Conservation (phyloP, 306 rosid genomes). For the Vigna mungo region DNA sequence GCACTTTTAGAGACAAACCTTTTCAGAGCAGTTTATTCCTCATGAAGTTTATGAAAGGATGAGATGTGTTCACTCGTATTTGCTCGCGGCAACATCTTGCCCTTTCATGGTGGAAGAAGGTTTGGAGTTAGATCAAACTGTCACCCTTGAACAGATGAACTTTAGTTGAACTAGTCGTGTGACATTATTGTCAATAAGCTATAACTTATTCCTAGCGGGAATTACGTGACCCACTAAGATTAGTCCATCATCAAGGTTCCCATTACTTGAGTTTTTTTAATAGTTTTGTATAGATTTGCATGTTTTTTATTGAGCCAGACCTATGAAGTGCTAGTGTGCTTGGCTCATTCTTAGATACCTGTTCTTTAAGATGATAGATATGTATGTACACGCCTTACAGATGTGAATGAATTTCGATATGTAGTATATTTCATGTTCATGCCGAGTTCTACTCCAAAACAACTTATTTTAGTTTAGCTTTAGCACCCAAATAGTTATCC, state of each 20-base stretch:
- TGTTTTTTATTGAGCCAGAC: conserved; percentile 22
- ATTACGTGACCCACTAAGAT: not conserved
- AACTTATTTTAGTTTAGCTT: conserved; percentile 23
- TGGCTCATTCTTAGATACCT: conserved; percentile 8
- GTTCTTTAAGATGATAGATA: conserved; percentile 7
- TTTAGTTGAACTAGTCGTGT: not conserved
- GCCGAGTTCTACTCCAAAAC: not conserved
- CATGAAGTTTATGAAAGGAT: not conserved
- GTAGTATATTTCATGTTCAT: not conserved
- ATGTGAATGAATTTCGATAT: no score
- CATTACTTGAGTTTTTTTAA: conserved; percentile 4
- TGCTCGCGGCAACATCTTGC: not conserved
- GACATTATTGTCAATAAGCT: not conserved
- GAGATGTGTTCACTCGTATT: not conserved
- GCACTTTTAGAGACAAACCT: not conserved
- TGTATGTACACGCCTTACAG: not conserved
- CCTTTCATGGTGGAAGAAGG: not conserved
- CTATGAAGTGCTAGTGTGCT: not conserved
- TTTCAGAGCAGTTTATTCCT: not conserved
- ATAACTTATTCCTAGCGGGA: not conserved
- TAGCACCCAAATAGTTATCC: conserved; percentile 10
- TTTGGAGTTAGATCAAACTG: conserved; percentile 7
- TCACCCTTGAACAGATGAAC: not conserved
- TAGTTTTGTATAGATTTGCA: conserved; percentile 7
- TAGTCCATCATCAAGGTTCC: conserved; percentile 2